Evolutionary conservation across 2,329 filamentous ascomycete genomes (phyloP).

Genomic region (Alternaria gaisen): DNA sequence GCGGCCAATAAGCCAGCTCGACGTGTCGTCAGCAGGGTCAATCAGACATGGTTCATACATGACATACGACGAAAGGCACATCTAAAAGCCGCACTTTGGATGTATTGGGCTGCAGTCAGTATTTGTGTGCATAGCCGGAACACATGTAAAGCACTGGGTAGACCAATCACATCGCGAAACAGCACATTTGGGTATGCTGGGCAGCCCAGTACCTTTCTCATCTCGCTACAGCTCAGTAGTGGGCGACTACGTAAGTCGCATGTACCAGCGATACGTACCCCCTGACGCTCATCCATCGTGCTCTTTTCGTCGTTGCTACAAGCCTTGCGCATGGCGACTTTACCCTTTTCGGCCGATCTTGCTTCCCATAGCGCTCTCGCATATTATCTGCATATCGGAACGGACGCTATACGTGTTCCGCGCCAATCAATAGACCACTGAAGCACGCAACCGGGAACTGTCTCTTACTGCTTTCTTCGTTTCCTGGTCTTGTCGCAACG

Average conservation of each 20-base stretch:
- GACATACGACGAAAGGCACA: slow-evolving; percentile 28
- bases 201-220: slow-evolving; percentile 33
- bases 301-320: slow-evolving; percentile 19
- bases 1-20: slow-evolving; percentile 39
- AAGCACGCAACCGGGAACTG: slow-evolving; percentile 5
- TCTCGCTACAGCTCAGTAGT: slow-evolving; percentile 27
- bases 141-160: slow-evolving; percentile 37
- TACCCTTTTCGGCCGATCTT: slow-evolving; percentile 29
- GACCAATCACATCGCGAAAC: slow-evolving; percentile 44
- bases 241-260: slow-evolving; percentile 31
- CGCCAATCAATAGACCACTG: slow-evolving; percentile 24
- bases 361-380: slow-evolving; percentile 41
- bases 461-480: background rate
- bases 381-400: slow-evolving; percentile 38
- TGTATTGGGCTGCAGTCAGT: slow-evolving; percentile 44
- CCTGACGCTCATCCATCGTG: slow-evolving; percentile 30
- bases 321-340: slow-evolving; percentile 27
- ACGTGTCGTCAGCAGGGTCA: slow-evolving; percentile 32
- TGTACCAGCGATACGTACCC: slow-evolving; percentile 26
- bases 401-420: slow-evolving; percentile 26
- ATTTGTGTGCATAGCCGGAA: slow-evolving; percentile 46
- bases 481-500: background rate
- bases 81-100: slow-evolving; percentile 27
- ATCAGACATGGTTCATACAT: slow-evolving; percentile 29
- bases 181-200: slow-evolving; percentile 29